phyloP scores from a whole-genome alignment of 1,284 basidiomycete species.

The Boletus smithii region DNA sequence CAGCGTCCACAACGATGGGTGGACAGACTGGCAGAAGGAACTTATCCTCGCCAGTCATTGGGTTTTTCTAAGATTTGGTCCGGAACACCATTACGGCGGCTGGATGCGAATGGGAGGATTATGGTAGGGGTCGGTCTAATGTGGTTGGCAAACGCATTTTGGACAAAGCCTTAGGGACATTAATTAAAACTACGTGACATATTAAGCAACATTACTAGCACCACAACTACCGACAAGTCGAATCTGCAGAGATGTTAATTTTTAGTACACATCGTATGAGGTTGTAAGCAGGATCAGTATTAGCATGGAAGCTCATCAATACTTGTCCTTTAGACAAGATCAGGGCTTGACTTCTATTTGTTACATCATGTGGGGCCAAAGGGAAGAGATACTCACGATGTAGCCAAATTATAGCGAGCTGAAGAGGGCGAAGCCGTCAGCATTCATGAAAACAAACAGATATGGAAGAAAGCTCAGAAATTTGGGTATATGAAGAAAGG shows the following conservation, averaged over 20 bases:
- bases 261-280: slow-evolving; percentile 10
- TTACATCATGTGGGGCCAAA: slow-evolving; percentile 49
- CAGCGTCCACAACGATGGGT: slow-evolving; percentile 46
- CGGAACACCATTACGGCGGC: slow-evolving; percentile 27
- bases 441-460: slow-evolving; percentile 2
- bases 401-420: not conserved
- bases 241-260: slow-evolving; percentile 9
- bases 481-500: slow-evolving; percentile 75
- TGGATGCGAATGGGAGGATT: slow-evolving; percentile 35
- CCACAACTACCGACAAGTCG: not conserved
- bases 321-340: slow-evolving; percentile 66
- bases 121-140: slow-evolving; percentile 39
- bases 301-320: slow-evolving; percentile 81
- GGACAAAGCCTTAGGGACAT: slow-evolving; percentile 40
- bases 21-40: slow-evolving; percentile 48
- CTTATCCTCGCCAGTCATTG: slow-evolving; percentile 27
- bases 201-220: not conserved
- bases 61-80: slow-evolving; percentile 32
- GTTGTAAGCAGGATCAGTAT: slow-evolving; percentile 51
- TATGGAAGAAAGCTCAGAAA: slow-evolving; percentile 58
- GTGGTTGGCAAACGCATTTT: slow-evolving; percentile 58
- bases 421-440: slow-evolving; percentile 9
- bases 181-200: slow-evolving; percentile 4
- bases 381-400: slow-evolving; percentile 40
- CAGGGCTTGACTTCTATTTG: slow-evolving; percentile 87